Evolutionary conservation across 139 green algal species (phyloP), one percentile per base, ranked within the genome.

Genomic region (Astrephomene gubernaculifera): DNA sequence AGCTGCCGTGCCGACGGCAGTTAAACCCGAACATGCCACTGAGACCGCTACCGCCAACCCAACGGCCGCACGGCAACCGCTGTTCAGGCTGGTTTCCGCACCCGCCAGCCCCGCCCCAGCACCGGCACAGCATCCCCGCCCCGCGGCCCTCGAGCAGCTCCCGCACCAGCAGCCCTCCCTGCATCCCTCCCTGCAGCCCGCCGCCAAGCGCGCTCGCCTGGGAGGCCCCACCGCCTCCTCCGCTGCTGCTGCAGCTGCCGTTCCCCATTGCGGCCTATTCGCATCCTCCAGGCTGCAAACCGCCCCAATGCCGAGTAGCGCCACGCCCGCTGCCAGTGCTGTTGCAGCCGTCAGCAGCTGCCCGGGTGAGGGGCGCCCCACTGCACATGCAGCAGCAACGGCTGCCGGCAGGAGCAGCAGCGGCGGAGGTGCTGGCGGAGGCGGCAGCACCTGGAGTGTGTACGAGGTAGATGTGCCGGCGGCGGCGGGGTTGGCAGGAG

Each of bases 161-260:
- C 49, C 49, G 49, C 17, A 17, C 12, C 12, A 57, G 49, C 49
- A 17, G 49, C 12, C 12, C 49, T 17, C 49, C 12, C 12, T 12
- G 49, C 12, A 17, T 12, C 12, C 12, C 4, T 31, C 38, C 39
- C 35, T 3, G 38, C 41, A 61, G 44, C 54, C 74, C 25, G 35
- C 35, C 10, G 38, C 57, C 57, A 82, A 82, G 38, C 74, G 74
- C 8, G 25, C 54, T 10, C 74, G 74, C 12, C 57, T 82, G 54
- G 38, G 54, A 4, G 73, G 41, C 19, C 73, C 73, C 9, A 35
- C 24, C 6, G 24, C 41, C 45, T 41, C 70, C 41, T 29, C 70
- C 70, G 70, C 70, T 19, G 31, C 65, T 5, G 65, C 65, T 10
- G 33, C 33, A n/a, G n/a, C n/a, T n/a, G n/a, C n/a, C n/a, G n/a